Evolutionary conservation across 75 land plant genomes (phyloP), one percentile per base, ranked within the genome.

Genomic region (Chamaecyparis obtusa): DNA sequence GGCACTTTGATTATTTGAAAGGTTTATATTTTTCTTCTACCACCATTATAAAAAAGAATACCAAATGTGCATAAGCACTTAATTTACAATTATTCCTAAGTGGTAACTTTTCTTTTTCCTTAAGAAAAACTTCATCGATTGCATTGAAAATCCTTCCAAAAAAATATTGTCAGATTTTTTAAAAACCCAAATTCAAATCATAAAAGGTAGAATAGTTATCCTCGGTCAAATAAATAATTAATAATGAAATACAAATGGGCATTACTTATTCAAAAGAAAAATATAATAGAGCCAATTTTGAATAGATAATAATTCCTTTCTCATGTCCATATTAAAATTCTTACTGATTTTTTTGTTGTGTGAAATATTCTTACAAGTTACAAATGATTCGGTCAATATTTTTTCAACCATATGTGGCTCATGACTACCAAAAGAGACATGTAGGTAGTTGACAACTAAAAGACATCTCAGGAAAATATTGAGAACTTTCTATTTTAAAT

Each of bases 51-150:
- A 80, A 9, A 80, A 3, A 41, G 49, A 4, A 84, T 27, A 14
- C 48, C n/a, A 33, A 15, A 19, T 14, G 37, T 55, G 32, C 33
- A 7, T 5, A 78, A 55, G 57, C 49, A 44, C 84, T 9, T 69
- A 97, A 99, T 96, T 95, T 97, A 99, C 99, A 98, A 24, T 87
- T 90, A 67, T 95, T 98, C 84, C 86, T 94, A 83, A 90, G 88
- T 86, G 94, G 95, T 81, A 91, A 89, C 79, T 97, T 98, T 85
- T 92, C 93, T 49, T 87, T 91, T 71, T 71, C 91, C 55, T 92
- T 89, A 64, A 92, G 93, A 0, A n/a, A 92, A 86, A 92, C 92
- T 44, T 88, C 93, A 85, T 93, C 93, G 33, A 94, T 96, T 67
- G 87, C 87, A 64, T 89, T 91, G 37, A 98, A 99, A 88, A 98